Evolutionary conservation across 139 green algal species (phyloP), one percentile per base, ranked within the genome.

Genomic region (Helicosporidium sp.): DNA sequence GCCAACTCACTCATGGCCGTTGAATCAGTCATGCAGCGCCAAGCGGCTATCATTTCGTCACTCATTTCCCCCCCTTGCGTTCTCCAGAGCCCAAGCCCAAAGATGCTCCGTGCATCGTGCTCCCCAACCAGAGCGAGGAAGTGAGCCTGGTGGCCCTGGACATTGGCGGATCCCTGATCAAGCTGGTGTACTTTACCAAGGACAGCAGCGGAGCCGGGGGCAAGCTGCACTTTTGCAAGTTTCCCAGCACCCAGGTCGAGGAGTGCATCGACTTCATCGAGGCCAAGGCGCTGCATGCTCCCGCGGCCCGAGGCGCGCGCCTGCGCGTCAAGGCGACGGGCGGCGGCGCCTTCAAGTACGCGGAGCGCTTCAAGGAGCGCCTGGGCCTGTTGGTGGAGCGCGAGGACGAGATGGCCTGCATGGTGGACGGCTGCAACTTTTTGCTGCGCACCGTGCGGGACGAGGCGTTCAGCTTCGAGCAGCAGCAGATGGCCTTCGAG

Each of bases 151-250:
- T 96, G 36, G 85, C 86, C 0, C 44, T 96, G 4, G 85, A 95
- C 68, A 91, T 94, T 43, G 87, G 85, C 3, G 85, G 89, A 19
- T 92, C 78, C 1, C 69, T 98, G 6, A 88, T 98, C 40, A 98
- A 98, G 60, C 61, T 98, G 6, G 73, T 95, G 1, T 98, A 96
- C 65, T 96, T 98, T 65, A 84, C 72, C 0, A 73, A 60, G 7
- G 71, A 83, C 17, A 22, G 20, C 22, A 41, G 39, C 17, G 16
- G 10, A 10, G 13, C 25, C 20, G 49, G 58, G 47, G 80, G 80
- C 13, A 76, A 78, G 43, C 71, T 97, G 45, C 90, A 97, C 66
- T 97, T 99, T 72, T 82, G 94, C 15, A 96, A 96, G 65, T 99
- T 96, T 75, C 84, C 96, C 65, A 94, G 77, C 0, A 59, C 43